These are phyloP conservation scores for Hypoxylon sp. DNA, from an alignment of 2,329 filamentous ascomycete genomes.

Conservation along the genomic window DNA sequence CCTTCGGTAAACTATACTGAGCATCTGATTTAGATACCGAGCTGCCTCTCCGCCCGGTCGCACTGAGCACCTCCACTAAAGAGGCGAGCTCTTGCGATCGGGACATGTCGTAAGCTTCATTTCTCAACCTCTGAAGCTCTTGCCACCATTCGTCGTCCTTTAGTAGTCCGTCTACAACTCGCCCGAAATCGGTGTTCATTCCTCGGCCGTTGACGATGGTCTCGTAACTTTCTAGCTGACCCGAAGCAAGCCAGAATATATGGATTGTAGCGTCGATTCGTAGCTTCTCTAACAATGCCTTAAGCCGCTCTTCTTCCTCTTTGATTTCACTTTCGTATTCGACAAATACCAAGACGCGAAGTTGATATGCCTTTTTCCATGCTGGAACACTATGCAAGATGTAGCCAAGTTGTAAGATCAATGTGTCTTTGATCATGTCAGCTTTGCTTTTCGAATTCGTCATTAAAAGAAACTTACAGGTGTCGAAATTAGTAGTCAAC, in stretches of 20 bases:
- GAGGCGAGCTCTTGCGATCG: conserved; percentile 59
- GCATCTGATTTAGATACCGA: conserved; percentile 57
- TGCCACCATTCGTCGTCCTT: conserved; percentile 86
- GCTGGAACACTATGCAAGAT: conserved; percentile 84
- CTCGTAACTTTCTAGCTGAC: conserved; percentile 78
- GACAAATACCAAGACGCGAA: conserved; percentile 87
- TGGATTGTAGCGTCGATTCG: conserved; percentile 82
- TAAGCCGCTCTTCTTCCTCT: conserved; percentile 79
- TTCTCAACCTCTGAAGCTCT: conserved; percentile 71
- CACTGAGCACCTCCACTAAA: conserved; percentile 58
- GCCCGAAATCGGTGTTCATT: conserved; percentile 65
- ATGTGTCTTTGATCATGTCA: conserved; percentile 63
- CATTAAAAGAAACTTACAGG: conserved; percentile 68
- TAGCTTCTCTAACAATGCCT: conserved; percentile 80
- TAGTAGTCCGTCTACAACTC: conserved; percentile 73
- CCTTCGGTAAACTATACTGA: conserved; percentile 45
- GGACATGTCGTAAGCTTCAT: conserved; percentile 54
- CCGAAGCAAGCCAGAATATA: conserved; percentile 85
- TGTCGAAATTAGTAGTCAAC: conserved; percentile 90
- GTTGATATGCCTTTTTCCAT: conserved; percentile 78
- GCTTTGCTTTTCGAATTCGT: neutral
- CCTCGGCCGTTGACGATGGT: conserved; percentile 79
- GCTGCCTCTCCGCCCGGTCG: conserved; percentile 56
- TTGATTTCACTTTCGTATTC: conserved; percentile 88
- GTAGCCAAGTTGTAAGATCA: conserved; percentile 88